Evolutionary conservation across 352 stramenopile genomes (phyloP), one percentile per base, ranked within the genome.

Genomic region (Pythium utonaiense): DNA sequence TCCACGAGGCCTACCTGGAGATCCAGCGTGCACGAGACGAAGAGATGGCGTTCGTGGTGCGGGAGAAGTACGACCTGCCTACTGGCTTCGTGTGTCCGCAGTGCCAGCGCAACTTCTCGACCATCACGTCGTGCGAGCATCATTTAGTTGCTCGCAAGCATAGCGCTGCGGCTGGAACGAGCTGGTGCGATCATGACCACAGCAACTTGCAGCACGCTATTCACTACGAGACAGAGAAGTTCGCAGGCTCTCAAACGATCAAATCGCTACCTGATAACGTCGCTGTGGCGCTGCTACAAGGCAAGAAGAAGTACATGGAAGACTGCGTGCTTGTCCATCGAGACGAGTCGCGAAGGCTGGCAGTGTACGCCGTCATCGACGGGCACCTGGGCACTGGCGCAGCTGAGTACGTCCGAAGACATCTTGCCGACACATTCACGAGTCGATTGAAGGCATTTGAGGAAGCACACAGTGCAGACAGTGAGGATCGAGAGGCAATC

Each of bases 311-410:
- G 53, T 96, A 93, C 68, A 98, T 98, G 74, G 95, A 99, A 78
- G 96, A 96, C 49, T 78, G 85, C 21, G 59, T 90, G 33, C 57
- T 84, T 16, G 67, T 80, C 13, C 42, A 62, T 31, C 25, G 40
- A 2, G 21, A 50, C 24, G 48, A n/a, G 7, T 6, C 13, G n/a
- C 22, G n/a, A 22, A 54, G 57, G 22, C 89, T 92, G 57, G 81
- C 97, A 27, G 86, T 98, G 55, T 98, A 96, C 67, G 95, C 89
- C 13, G 81, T 99, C n/a, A 91, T 98, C 38, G 96, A 99, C 75
- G 96, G 96, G 1, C 96, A 98, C 64, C 79, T 94, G 51, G 95
- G 95, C 16, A 96, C 88, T 51, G 62, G 88, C 14, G 94, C 93
- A 13, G 91, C 89, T 1, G 83, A 86, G 40, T 98, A 88, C 62